Conservation (phyloP, 2,329 filamentous ascomycete genomes). For the Alternaria conjuncta region DNA sequence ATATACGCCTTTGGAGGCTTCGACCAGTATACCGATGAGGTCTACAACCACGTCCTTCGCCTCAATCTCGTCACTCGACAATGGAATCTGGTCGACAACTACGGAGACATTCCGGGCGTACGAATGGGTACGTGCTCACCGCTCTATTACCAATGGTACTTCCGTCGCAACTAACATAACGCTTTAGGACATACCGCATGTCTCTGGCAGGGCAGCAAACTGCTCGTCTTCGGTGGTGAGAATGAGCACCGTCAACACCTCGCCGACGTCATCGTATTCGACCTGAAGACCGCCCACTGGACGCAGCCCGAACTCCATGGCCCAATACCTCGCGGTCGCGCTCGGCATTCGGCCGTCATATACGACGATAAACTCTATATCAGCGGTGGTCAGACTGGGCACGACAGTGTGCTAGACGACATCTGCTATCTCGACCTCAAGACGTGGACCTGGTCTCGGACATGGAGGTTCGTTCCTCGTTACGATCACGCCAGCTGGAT, state of each 20-base stretch:
- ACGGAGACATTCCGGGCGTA: slow-evolving; percentile 95
- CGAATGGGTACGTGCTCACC: slow-evolving; percentile 76
- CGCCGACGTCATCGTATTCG: slow-evolving; percentile 94
- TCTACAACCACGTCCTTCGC: slow-evolving; percentile 95
- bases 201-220: slow-evolving; percentile 89
- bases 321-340: slow-evolving; percentile 84
- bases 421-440: slow-evolving; percentile 96
- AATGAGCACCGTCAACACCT: slow-evolving; percentile 97
- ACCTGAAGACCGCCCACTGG: slow-evolving; percentile 93
- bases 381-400: slow-evolving; percentile 91
- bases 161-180: slow-evolving; percentile 16
- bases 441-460: slow-evolving; percentile 95
- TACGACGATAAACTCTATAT: slow-evolving; percentile 97
- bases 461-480: slow-evolving; percentile 92
- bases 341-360: slow-evolving; percentile 90
- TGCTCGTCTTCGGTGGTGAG: slow-evolving; percentile 97
- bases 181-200: slow-evolving; percentile 85
- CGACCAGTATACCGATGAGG: slow-evolving; percentile 97
- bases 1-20: slow-evolving; percentile 99
- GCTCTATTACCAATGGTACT: not conserved
- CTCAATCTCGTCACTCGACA: slow-evolving; percentile 86
- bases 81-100: slow-evolving; percentile 97
- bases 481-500: slow-evolving; percentile 97
- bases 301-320: slow-evolving; percentile 88
- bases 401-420: slow-evolving; percentile 92